Evolutionary conservation across 2,329 filamentous ascomycete species (phyloP).

Genomic region (Ceratocystis huliohia): DNA sequence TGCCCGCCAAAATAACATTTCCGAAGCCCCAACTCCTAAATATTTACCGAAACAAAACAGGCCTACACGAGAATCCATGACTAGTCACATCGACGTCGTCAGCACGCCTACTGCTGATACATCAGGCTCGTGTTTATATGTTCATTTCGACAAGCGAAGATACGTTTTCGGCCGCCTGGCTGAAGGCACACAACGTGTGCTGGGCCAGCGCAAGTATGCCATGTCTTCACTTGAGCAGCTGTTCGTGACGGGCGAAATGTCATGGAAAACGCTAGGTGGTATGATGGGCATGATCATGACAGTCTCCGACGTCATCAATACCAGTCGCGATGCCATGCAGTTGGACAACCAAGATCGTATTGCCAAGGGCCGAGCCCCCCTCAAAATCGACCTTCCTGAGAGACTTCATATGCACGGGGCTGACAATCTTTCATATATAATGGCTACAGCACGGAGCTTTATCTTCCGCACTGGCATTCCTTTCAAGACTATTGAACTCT

Average conservation of each 20-base stretch:
- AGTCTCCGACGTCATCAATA: conserved; percentile 53
- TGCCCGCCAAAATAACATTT: background rate
- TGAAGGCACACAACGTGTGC: conserved; percentile 74
- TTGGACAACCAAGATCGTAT: conserved; percentile 32
- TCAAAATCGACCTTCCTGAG: conserved; percentile 24
- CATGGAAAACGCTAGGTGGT: conserved; percentile 68
- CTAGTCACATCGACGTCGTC: conserved; percentile 59
- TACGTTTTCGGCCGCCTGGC: conserved; percentile 75
- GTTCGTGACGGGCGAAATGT: conserved; percentile 66
- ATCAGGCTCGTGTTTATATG: conserved; percentile 59
- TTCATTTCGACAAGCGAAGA: conserved; percentile 69
- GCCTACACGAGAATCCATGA: conserved; percentile 41
- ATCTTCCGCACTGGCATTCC: conserved; percentile 75
- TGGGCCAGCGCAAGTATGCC: conserved; percentile 53
- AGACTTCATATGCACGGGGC: conserved; percentile 61
- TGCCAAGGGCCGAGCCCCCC: conserved; percentile 29
- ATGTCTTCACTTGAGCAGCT: conserved; percentile 58
- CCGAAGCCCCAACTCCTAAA: background rate
- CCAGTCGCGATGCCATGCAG: conserved; percentile 32
- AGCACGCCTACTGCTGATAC: conserved; percentile 82
- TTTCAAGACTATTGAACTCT: conserved; percentile 57
- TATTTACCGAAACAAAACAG: background rate
- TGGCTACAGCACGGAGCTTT: conserved; percentile 75
- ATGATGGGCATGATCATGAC: conserved; percentile 76
- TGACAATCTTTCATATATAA: conserved; percentile 62